These are phyloP conservation scores for Diaporthe aspalathi DNA, from an alignment of 2,329 filamentous ascomycete species.

Conservation along the genomic window DNA sequence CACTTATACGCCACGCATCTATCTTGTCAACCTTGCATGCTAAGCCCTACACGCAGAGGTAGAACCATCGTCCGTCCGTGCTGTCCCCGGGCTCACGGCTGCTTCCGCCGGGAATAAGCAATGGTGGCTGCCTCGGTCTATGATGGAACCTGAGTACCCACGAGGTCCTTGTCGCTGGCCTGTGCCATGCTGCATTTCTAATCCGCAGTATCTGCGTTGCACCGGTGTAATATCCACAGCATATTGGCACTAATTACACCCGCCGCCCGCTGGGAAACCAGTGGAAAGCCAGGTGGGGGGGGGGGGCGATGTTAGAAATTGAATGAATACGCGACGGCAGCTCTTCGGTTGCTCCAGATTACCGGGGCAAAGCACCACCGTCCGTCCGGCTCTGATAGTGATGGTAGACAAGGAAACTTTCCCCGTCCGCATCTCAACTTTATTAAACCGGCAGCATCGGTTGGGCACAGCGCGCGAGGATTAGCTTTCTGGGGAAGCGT, in stretches of 20 bases:
- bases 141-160: background rate
- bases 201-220: slow-evolving; percentile 3
- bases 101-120: slow-evolving; percentile 15
- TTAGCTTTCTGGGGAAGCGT: slow-evolving; percentile 5
- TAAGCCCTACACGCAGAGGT: background rate
- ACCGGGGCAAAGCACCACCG: background rate
- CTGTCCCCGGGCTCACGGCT: background rate
- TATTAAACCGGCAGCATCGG: too few relatives aligned
- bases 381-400: background rate
- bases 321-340: slow-evolving; percentile 16
- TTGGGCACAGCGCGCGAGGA: background rate
- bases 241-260: background rate
- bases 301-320: background rate
- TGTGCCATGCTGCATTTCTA: background rate
- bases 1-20: background rate
- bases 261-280: slow-evolving; percentile 3
- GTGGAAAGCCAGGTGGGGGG: background rate
- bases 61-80: slow-evolving; percentile 12
- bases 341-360: background rate
- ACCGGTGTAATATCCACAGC: background rate
- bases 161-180: background rate
- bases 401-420: background rate
- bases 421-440: background rate
- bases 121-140: background rate
- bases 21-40: background rate